phyloP scores from a whole-genome alignment of 192 early-diverging fungal species.

The Backusella morwellensis region DNA sequence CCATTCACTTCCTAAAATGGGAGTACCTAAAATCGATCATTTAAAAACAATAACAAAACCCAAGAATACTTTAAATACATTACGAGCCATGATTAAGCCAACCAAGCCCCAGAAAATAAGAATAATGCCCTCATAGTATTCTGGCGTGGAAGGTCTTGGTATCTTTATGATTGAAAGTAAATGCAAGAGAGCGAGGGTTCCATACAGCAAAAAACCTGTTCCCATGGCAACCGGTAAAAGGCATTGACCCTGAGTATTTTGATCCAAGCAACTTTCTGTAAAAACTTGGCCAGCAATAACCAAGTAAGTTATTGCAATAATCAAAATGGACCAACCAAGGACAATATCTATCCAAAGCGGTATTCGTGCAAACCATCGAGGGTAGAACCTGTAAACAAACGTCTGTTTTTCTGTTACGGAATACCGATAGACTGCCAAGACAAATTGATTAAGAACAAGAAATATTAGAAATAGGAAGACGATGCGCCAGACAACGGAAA shows the following conservation, averaged over 20 bases:
- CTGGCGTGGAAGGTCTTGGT: conserved; percentile 36
- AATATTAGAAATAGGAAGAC: conserved; percentile 1
- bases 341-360: neutral
- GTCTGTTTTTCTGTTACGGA: neutral
- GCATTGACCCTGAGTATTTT: conserved; percentile 26
- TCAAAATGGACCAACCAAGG: conserved; percentile 10
- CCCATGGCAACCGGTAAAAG: conserved; percentile 42
- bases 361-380: neutral
- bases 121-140: conserved; percentile 40
- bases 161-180: conserved; percentile 35
- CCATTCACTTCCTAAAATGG: conserved; percentile 22
- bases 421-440: neutral
- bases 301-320: conserved; percentile 12
- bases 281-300: conserved; percentile 1
- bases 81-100: conserved; percentile 29
- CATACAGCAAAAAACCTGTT: conserved; percentile 40
- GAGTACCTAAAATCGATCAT: neutral
- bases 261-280: neutral
- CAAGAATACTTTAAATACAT: neutral
- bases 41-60: neutral
- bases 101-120: conserved; percentile 44
- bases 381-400: neutral
- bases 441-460: neutral
- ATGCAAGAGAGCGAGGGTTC: conserved; percentile 43
- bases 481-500: neutral